Evolutionary conservation across 306 rosid species (phyloP).

Genomic region (Medicago ruthenica): DNA sequence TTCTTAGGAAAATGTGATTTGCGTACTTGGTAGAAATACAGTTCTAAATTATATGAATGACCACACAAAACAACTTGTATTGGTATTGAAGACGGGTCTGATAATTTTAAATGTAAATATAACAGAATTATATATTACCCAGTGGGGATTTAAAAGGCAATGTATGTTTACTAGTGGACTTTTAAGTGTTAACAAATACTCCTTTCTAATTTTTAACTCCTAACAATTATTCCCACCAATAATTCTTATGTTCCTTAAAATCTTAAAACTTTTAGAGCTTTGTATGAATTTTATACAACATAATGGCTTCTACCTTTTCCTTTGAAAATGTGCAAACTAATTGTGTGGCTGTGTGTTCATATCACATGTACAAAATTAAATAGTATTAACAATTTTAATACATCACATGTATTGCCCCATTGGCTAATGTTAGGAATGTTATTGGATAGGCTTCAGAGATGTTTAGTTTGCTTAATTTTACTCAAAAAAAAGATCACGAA

Average conservation of each 20-base stretch:
- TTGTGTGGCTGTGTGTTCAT: background rate
- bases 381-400: background rate
- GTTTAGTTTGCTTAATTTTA: background rate
- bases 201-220: slow-evolving; percentile 7
- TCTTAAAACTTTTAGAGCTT: background rate
- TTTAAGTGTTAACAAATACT: background rate
- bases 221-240: background rate
- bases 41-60: background rate
- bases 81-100: background rate
- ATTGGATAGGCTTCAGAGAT: background rate
- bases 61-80: background rate
- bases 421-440: background rate
- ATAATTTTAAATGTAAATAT: background rate
- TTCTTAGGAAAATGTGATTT: background rate
- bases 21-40: background rate
- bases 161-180: background rate
- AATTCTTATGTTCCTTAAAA: background rate
- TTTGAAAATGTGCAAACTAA: background rate
- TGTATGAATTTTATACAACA: background rate
- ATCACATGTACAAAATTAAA: background rate
- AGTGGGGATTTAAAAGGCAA: background rate
- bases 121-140: background rate
- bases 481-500: background rate
- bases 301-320: slow-evolving; percentile 6
- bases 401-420: background rate